Percentiles rank a stretch among this genome's conserved stretches.
phyloP scores from a whole-genome alignment of 2,329 filamentous ascomycete genomes.

The Thelonectria olida region DNA sequence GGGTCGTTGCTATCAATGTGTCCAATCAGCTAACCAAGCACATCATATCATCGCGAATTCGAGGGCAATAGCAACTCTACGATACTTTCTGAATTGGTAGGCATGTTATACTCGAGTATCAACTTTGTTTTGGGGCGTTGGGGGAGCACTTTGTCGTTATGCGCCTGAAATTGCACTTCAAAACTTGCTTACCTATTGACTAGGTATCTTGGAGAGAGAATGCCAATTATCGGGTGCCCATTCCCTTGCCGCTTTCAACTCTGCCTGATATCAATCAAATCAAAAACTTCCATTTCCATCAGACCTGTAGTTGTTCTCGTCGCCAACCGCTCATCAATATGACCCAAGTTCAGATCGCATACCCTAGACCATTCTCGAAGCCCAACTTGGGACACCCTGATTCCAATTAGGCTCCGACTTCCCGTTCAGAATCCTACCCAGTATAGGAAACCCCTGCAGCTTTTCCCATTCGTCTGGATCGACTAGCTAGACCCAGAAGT shows the following conservation, averaged over 20 bases:
- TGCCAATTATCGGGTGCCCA: too few relatives aligned
- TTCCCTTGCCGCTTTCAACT: not conserved
- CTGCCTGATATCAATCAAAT: not conserved
- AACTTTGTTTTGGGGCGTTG: too few relatives aligned
- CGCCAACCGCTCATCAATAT: not conserved
- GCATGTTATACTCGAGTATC: too few relatives aligned
- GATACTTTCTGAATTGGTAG: too few relatives aligned
- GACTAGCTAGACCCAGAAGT: not conserved
- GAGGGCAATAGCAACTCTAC: too few relatives aligned
- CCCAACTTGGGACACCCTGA: not conserved
- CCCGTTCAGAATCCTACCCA: not conserved
- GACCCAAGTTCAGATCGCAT: not conserved
- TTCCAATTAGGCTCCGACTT: not conserved
- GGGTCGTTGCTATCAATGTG: constrained; percentile 44
- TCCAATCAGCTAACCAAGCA: constrained; percentile 33
- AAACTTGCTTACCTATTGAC: not conserved
- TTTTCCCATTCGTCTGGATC: not conserved
- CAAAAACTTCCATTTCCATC: not conserved
- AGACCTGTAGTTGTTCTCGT: not conserved
- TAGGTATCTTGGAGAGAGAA: not conserved
- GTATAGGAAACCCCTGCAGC: not conserved
- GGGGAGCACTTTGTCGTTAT: too few relatives aligned
- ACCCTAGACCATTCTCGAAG: not conserved
- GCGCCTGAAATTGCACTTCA: too few relatives aligned
- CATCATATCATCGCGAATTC: too few relatives aligned